Percentiles rank a stretch among this genome's conserved stretches.
phyloP scores from a whole-genome alignment of 306 rosid genomes.

The Fragaria vesca region DNA sequence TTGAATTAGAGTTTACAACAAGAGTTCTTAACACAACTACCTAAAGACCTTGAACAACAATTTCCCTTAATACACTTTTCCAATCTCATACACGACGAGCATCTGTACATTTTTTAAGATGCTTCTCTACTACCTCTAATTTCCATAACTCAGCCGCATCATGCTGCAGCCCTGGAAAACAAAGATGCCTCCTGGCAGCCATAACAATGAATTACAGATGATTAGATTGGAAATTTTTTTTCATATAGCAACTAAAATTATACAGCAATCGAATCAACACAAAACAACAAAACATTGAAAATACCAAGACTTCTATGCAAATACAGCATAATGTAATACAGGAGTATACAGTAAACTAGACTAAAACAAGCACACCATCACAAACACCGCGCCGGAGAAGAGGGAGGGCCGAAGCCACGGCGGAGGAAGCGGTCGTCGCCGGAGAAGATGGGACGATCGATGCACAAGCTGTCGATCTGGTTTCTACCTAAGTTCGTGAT shows the following conservation, averaged over 20 bases:
- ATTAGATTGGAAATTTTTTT: not conserved
- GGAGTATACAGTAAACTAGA: not conserved
- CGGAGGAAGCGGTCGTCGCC: too few relatives aligned
- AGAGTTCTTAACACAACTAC: too few relatives aligned
- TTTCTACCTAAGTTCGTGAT: too few relatives aligned
- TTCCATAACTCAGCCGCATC: slow-evolving; percentile 64
- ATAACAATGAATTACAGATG: slow-evolving; percentile 2
- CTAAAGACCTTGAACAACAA: too few relatives aligned
- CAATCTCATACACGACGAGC: slow-evolving; percentile 73
- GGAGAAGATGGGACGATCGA: too few relatives aligned
- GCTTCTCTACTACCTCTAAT: slow-evolving; percentile 70
- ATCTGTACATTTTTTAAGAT: slow-evolving; percentile 69
- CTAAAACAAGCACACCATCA: not conserved
- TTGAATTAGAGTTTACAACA: too few relatives aligned
- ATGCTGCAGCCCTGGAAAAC: slow-evolving; percentile 43
- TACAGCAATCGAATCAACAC: not conserved
- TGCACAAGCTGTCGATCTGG: too few relatives aligned
- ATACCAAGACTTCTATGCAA: not conserved
- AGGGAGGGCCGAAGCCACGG: too few relatives aligned
- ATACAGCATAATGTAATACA: not conserved
- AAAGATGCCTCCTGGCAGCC: slow-evolving; percentile 66
- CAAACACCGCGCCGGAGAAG: not conserved
- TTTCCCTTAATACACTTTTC: slow-evolving; percentile 49
- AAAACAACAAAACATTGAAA: not conserved
- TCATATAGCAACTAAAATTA: not conserved